Percentiles rank a stretch among this genome's conserved stretches.
Conservation (phyloP, 768 basidiomycete species). For the Fibroporia radiculosa region DNA sequence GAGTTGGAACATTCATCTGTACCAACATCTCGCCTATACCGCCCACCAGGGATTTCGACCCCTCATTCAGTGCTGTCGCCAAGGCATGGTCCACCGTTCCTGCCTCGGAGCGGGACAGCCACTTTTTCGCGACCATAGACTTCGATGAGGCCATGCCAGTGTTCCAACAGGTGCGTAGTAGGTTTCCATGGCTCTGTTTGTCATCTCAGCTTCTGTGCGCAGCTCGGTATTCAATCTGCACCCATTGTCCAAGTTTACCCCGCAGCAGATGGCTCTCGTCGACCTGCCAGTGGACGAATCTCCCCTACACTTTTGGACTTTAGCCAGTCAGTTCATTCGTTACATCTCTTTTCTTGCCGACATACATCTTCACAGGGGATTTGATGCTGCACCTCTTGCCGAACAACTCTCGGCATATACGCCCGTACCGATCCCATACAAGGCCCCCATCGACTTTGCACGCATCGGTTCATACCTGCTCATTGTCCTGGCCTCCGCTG, state of each 20-base stretch:
- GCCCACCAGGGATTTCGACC: conserved; percentile 70
- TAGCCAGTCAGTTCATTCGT: conserved; percentile 41
- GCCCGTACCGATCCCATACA: conserved; percentile 76
- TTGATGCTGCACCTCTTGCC: conserved; percentile 72
- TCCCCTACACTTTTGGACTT: conserved; percentile 71
- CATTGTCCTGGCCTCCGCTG: conserved; percentile 38
- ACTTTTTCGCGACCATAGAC: conserved; percentile 92
- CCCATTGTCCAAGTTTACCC: conserved; percentile 77
- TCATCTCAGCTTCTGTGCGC: conserved; percentile 6
- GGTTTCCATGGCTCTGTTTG: neutral
- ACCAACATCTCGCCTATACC: neutral
- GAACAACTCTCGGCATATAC: conserved; percentile 67
- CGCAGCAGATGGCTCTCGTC: conserved; percentile 62
- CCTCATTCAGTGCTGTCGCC: conserved; percentile 73
- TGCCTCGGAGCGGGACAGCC: conserved; percentile 55
- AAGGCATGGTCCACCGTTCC: conserved; percentile 71
- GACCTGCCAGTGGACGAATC: conserved; percentile 47
- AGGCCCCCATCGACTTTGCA: conserved; percentile 67
- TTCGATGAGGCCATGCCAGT: conserved; percentile 70
- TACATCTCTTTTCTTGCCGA: neutral
- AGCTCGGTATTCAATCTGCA: conserved; percentile 81
- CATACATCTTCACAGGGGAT: conserved; percentile 51
- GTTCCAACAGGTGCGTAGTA: conserved; percentile 66
- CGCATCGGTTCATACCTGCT: conserved; percentile 40
- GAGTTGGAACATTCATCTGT: conserved; percentile 21